Base-by-base conservation (phyloP, 2,329 filamentous ascomycete species). In the Cladobotryum mycophilum region DNA sequence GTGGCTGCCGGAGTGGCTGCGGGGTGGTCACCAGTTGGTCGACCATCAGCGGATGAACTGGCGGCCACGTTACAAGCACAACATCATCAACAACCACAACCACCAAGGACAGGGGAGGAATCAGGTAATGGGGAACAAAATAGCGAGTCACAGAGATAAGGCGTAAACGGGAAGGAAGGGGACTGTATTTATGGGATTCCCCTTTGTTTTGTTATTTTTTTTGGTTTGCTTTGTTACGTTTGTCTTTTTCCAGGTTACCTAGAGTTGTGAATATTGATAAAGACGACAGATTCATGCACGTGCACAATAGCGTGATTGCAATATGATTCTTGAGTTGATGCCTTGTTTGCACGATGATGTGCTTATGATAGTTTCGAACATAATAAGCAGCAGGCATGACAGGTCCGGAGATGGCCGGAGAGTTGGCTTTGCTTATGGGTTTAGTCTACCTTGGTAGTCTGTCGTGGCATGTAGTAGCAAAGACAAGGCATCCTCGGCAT, bases 1-100 rank as follows among this genome's bases (percentile, higher is more conserved):
- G 81, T 91, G 45, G 88, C 86, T 8, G 87, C 86, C 41, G 85
- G 84, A 61, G 80, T 91, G 34, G 86, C 82, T 34, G 86, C 83
- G 13, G 85, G 84, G 30, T 91, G 86, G 86, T 88, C 85, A 44
- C 87, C 87, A 1, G 78, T 83, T 49, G 83, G 84, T 53, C 71
- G 79, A 40, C 59, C 56, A 37, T 61, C 63, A 17, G 58, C 61
- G 3, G 60, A 60, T 35, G 61, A 62, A 34, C 57, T 58, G 13
- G 51, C 56, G 11, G 60, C 57, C 20, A 50, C 46, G 15, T 35
- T 51, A 17, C 41, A 44, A 35, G 25, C 44, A 35, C 45, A 48
- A 22, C 48, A 45, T 33, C 48, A 47, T 35, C 43, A 46, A 38
- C 43, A 46, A 38, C 36, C 41, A 41, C 42, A 45, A 33, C 18